Evolutionary conservation across 2,329 filamentous ascomycete species (phyloP), one percentile per base, ranked within the genome.

Genomic region (Pseudocercospora musae): DNA sequence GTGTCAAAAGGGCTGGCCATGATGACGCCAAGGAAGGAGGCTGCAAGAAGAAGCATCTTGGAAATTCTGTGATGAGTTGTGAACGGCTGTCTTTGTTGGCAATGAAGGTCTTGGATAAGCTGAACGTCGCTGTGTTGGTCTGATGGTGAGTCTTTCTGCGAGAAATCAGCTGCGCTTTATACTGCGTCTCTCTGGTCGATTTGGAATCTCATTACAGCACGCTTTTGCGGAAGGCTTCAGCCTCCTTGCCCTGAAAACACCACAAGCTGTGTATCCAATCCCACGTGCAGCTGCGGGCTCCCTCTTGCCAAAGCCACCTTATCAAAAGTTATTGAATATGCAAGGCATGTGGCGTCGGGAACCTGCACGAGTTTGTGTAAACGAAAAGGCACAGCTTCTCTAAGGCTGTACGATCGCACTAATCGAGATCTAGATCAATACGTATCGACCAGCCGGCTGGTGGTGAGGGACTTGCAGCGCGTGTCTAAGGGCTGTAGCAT

Each of bases 11-110:
- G 58, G 31, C 37, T 54, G 9, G 58, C 58, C 13, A 46, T 25
- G n/a, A 23, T 23, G 58, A 60, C 33, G 18, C 49, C 58, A 7
- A 60, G 9, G 40, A 60, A 21, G 50, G 58, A 27, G 31, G 58
- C 23, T 33, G 50, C n/a, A 33, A 60, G 44, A 49, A 60, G 49
- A 31, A 44, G 11, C 48, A 46, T 54, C 29, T 40, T 60, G 48
- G 20, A 25, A 49, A 60, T 60, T 15, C 20, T 48, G 18, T 23
- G 18, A 25, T 9, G 18, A 48, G 44, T 23, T 48, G 44, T 48
- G 23, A 6, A 48, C 20, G 18, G 18, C 18, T 23, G 37, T 40
- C 15, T 33, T 33, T 18, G 6, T 40, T 40, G 37, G 15, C 15
- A 40, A 3, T 18, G 37, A 11, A 18, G 37, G 15, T 18, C 15